Conservation (phyloP, 139 green algal species). For the Coelastrella sp. region DNA sequence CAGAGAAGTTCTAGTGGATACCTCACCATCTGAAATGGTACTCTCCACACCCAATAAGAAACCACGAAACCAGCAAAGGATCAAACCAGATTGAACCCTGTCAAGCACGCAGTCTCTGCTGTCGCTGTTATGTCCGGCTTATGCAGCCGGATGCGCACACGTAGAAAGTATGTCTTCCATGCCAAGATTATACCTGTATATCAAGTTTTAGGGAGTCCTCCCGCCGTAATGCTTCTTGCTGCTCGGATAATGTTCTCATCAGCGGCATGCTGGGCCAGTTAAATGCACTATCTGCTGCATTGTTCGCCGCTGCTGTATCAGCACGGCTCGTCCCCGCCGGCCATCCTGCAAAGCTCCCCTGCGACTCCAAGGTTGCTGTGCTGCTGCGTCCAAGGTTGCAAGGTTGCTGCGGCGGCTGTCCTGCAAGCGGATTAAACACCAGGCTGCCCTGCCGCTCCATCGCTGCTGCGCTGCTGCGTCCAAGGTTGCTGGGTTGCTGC, state of each 20-base stretch:
- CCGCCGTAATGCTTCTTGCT: background rate
- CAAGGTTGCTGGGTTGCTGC: background rate
- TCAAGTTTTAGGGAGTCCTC: constrained; percentile 35
- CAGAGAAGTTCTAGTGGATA: too few relatives aligned
- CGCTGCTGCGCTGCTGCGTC: background rate
- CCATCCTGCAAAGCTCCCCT: constrained; percentile 34
- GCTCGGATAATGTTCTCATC: background rate
- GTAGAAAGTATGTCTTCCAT: too few relatives aligned
- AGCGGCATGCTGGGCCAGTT: background rate
- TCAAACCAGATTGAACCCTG: too few relatives aligned
- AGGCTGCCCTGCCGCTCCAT: too few relatives aligned
- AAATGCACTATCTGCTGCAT: constrained; percentile 3
- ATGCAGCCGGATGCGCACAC: background rate
- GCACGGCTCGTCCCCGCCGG: too few relatives aligned
- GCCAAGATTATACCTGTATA: constrained; percentile 32
- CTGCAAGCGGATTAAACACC: background rate
- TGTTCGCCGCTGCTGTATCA: background rate
- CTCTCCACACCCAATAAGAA: too few relatives aligned
- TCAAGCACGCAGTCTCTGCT: too few relatives aligned
- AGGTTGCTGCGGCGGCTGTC: constrained; percentile 2
- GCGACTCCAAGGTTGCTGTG: constrained; percentile 23
- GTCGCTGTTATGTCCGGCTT: too few relatives aligned
- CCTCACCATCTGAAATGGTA: too few relatives aligned
- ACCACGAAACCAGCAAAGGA: too few relatives aligned
- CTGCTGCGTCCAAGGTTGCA: background rate